Evolutionary conservation across 2,329 filamentous ascomycete species (phyloP).

Genomic region (Nothopassalora personata): DNA sequence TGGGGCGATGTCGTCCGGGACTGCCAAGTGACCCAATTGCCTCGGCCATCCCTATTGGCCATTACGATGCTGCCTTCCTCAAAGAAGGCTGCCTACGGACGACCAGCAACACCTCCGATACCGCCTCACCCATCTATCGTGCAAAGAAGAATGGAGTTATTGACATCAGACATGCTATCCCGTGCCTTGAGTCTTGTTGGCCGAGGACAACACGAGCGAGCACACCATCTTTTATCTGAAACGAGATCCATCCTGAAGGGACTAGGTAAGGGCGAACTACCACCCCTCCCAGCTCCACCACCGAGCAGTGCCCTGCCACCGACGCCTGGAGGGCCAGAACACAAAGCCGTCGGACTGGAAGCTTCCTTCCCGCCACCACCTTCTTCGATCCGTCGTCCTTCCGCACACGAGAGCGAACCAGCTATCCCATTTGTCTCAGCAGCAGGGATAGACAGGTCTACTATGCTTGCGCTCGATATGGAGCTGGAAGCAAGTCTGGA

Average conservation of each 20-base stretch:
- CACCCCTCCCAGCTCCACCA: slow-evolving; percentile 68
- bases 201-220: slow-evolving; percentile 86
- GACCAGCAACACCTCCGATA: slow-evolving; percentile 66
- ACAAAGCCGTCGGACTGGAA: slow-evolving; percentile 17
- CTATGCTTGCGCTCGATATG: slow-evolving; percentile 79
- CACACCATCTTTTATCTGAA: slow-evolving; percentile 85
- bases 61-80: slow-evolving; percentile 81
- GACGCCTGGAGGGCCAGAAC: slow-evolving; percentile 26
- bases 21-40: slow-evolving; percentile 76
- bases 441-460: slow-evolving; percentile 74
- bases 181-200: slow-evolving; percentile 85
- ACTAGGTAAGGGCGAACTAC: slow-evolving; percentile 87
- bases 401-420: slow-evolving; percentile 27
- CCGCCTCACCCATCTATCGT: slow-evolving; percentile 93
- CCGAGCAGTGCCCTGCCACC: slow-evolving; percentile 34
- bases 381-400: slow-evolving; percentile 33
- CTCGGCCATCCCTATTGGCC: slow-evolving; percentile 82
- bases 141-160: slow-evolving; percentile 91
- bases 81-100: slow-evolving; percentile 21
- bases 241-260: slow-evolving; percentile 94
- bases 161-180: slow-evolving; percentile 97
- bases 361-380: slow-evolving; percentile 16
- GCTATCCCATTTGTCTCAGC: slow-evolving; percentile 51
- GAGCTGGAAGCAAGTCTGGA: slow-evolving; percentile 87
- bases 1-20: slow-evolving; percentile 93